These are phyloP conservation scores for Rhodotorula sp. DNA, from an alignment of 1,284 basidiomycete species.

Conservation along the genomic window DNA sequence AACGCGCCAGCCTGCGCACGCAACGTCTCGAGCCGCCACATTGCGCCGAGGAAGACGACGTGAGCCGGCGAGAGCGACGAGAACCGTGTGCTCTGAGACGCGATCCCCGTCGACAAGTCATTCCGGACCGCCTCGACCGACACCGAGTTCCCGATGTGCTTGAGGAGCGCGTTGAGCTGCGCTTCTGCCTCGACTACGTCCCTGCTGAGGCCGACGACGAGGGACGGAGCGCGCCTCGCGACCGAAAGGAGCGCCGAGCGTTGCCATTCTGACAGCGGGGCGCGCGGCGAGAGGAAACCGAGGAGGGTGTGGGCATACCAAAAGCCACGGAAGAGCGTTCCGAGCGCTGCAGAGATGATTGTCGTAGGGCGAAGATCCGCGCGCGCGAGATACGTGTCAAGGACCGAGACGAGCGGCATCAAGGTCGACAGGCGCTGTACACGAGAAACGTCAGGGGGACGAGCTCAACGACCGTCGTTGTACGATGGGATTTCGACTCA, in stretches of 20 bases:
- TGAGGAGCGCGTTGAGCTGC: constrained; percentile 87
- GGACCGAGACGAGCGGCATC: constrained; percentile 68
- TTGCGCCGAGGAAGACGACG: constrained; percentile 78
- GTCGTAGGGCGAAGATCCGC: constrained; percentile 61
- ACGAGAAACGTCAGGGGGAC: neutral
- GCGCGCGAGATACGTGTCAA: constrained; percentile 82
- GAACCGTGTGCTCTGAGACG: constrained; percentile 68
- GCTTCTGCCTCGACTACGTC: constrained; percentile 73
- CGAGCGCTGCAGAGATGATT: constrained; percentile 59
- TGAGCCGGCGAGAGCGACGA: constrained; percentile 76
- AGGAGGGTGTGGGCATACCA: constrained; percentile 92
- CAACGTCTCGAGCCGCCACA: constrained; percentile 86
- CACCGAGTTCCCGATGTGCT: constrained; percentile 55
- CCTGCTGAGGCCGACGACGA: constrained; percentile 73
- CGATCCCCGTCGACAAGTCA: constrained; percentile 56
- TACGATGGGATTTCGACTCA: neutral
- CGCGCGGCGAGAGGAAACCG: constrained; percentile 60
- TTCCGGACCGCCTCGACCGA: constrained; percentile 39
- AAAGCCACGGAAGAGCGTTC: constrained; percentile 82
- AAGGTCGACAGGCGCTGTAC: constrained; percentile 26
- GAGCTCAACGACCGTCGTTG: neutral
- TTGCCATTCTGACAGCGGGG: constrained; percentile 61
- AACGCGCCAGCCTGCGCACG: constrained; percentile 76
- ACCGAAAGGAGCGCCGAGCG: constrained; percentile 60
- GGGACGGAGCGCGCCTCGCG: constrained; percentile 71